Conservation (phyloP, 352 stramenopile species). For the Globisporangium irregulare region DNA sequence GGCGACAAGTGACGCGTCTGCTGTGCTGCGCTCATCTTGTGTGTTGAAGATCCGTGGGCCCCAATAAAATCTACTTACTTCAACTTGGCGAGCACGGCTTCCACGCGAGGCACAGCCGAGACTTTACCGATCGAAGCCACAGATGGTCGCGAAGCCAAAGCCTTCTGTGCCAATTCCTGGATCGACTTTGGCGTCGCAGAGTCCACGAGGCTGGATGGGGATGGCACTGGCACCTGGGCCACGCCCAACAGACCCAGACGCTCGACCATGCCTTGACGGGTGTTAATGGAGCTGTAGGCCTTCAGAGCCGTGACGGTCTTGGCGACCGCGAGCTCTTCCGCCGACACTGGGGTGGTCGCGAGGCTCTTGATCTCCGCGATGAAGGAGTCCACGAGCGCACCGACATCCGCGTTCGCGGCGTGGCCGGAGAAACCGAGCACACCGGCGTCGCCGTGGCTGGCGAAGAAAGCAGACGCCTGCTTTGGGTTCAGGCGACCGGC, state of each 20-base stretch:
- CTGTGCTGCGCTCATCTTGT: neutral
- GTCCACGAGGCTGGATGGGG: slow-evolving; percentile 29
- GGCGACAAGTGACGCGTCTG: neutral
- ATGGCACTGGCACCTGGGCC: slow-evolving; percentile 36
- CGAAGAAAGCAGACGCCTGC: slow-evolving; percentile 55
- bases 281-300: slow-evolving; percentile 32
- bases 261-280: slow-evolving; percentile 40
- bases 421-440: slow-evolving; percentile 65
- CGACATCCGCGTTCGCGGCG: slow-evolving; percentile 46
- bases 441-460: slow-evolving; percentile 58
- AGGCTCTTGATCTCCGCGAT: slow-evolving; percentile 73
- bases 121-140: slow-evolving; percentile 78
- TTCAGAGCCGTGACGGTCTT: slow-evolving; percentile 62
- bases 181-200: slow-evolving; percentile 61
- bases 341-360: slow-evolving; percentile 49
- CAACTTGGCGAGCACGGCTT: slow-evolving; percentile 73
- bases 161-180: slow-evolving; percentile 77
- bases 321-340: slow-evolving; percentile 70
- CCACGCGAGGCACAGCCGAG: slow-evolving; percentile 62
- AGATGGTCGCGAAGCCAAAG: slow-evolving; percentile 64
- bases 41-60: neutral
- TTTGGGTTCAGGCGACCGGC: slow-evolving; percentile 58
- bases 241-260: slow-evolving; percentile 44
- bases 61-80: slow-evolving; percentile 45
- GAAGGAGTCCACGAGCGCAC: slow-evolving; percentile 67